Evolutionary conservation across 176 grass and related monocot genomes (phyloP).

Genomic region (Triticum urartu): DNA sequence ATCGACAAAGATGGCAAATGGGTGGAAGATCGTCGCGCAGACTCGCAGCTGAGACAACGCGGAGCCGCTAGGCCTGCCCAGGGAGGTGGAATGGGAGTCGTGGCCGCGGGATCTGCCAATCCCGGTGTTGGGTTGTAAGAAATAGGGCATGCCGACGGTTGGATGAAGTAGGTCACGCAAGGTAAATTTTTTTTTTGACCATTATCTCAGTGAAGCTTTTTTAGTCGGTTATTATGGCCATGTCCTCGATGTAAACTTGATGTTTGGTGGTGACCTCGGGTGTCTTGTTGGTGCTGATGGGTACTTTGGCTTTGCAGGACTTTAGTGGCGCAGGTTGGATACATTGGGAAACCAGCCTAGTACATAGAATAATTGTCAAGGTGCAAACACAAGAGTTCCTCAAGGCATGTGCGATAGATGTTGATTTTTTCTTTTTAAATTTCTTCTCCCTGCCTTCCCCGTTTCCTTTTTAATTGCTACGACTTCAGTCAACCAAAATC

Average conservation of each 20-base stretch:
- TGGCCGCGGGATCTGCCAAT: slow-evolving; percentile 61
- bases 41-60: slow-evolving; percentile 12
- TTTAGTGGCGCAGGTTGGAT: not conserved
- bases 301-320: not conserved
- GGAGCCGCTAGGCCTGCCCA: slow-evolving; percentile 4
- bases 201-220: not conserved
- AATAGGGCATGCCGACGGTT: not conserved
- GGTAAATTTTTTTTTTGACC: not conserved
- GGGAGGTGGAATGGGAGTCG: slow-evolving; percentile 83
- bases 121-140: slow-evolving; percentile 61
- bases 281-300: not conserved
- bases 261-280: not conserved
- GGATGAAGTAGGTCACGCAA: not conserved
- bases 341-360: not conserved
- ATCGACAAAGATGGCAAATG: slow-evolving; percentile 51
- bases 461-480: not conserved
- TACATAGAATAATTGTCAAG: not conserved
- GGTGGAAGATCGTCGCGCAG: not conserved
- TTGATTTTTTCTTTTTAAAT: not conserved
- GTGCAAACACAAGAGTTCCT: not conserved
- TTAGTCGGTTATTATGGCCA: not conserved
- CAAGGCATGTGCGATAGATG: not conserved
- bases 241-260: not conserved
- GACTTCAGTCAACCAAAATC: too few relatives aligned
- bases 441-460: not conserved